phyloP scores from a whole-genome alignment of 164 flowering plant species.

The Euptelea pleiosperma region DNA sequence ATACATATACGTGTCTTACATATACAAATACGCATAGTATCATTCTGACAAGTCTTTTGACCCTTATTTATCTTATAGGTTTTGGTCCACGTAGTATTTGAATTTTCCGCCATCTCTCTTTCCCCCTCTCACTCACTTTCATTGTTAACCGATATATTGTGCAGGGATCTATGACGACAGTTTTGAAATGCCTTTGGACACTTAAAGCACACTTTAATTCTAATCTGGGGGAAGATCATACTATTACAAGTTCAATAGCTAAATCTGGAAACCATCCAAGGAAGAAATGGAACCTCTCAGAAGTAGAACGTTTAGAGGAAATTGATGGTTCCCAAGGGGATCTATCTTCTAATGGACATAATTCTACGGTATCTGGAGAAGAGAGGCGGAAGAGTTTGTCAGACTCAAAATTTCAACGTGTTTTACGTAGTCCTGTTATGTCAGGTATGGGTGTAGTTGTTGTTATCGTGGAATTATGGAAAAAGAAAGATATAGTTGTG shows the following conservation, averaged over 20 bases:
- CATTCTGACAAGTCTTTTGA: neutral
- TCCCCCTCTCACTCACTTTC: neutral
- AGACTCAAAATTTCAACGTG: constrained; percentile 28
- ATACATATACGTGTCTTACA: too few relatives aligned
- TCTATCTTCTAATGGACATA: constrained; percentile 16
- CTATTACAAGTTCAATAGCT: constrained; percentile 4
- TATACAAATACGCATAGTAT: too few relatives aligned
- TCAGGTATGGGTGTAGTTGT: constrained; percentile 27
- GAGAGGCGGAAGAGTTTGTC: constrained; percentile 20
- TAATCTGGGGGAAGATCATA: constrained; percentile 22
- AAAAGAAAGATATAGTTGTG: neutral
- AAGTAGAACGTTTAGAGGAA: constrained; percentile 23
- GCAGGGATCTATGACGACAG: constrained; percentile 69
- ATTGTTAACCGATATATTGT: constrained; percentile 10
- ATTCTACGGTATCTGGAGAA: constrained; percentile 20
- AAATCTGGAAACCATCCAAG: constrained; percentile 28
- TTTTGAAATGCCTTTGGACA: constrained; percentile 57
- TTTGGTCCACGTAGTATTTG: neutral
- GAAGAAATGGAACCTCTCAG: constrained; percentile 36
- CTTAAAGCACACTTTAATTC: constrained; percentile 33
- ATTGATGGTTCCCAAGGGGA: constrained; percentile 20
- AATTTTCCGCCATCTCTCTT: neutral
- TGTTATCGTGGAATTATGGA: neutral
- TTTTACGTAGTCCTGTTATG: constrained; percentile 19
- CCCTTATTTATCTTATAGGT: neutral